phyloP scores from a whole-genome alignment of 2,329 filamentous ascomycete species.

The Pseudogymnoascus sp. region DNA sequence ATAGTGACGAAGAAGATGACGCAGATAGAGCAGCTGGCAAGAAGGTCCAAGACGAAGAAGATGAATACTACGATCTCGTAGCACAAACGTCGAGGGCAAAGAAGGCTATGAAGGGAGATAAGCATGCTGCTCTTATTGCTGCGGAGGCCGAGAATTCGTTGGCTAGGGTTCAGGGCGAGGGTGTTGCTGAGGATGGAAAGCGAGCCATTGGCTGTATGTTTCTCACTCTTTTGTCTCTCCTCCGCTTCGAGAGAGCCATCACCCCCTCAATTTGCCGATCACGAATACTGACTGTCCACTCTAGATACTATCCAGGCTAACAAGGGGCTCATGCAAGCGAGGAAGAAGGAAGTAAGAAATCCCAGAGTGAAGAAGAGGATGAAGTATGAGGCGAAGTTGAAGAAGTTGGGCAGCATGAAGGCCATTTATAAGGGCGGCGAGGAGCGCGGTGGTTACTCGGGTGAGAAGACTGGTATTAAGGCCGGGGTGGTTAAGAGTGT shows the following conservation, averaged over 20 bases:
- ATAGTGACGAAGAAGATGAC: slow-evolving; percentile 33
- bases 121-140: slow-evolving; percentile 45
- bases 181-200: slow-evolving; percentile 75
- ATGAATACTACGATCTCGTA: slow-evolving; percentile 88
- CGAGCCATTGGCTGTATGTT: slow-evolving; percentile 62
- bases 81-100: slow-evolving; percentile 61
- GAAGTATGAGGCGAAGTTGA: slow-evolving; percentile 94
- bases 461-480: slow-evolving; percentile 94
- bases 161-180: slow-evolving; percentile 56
- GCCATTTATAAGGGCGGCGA: slow-evolving; percentile 79
- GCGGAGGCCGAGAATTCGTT: slow-evolving; percentile 55
- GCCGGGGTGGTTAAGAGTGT: slow-evolving; percentile 85
- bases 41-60: slow-evolving; percentile 41
- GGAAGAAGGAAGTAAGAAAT: slow-evolving; percentile 92
- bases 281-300: neutral
- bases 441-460: slow-evolving; percentile 76
- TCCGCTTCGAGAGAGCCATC: neutral
- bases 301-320: neutral
- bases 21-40: slow-evolving; percentile 41
- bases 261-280: neutral
- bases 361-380: slow-evolving; percentile 96
- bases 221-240: neutral
- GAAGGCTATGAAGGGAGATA: slow-evolving; percentile 61
- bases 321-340: slow-evolving; percentile 76
- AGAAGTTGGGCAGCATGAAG: slow-evolving; percentile 86